These are phyloP conservation scores for Priceomyces medius DNA, from an alignment of 805 yeast species.

Conservation along the genomic window DNA sequence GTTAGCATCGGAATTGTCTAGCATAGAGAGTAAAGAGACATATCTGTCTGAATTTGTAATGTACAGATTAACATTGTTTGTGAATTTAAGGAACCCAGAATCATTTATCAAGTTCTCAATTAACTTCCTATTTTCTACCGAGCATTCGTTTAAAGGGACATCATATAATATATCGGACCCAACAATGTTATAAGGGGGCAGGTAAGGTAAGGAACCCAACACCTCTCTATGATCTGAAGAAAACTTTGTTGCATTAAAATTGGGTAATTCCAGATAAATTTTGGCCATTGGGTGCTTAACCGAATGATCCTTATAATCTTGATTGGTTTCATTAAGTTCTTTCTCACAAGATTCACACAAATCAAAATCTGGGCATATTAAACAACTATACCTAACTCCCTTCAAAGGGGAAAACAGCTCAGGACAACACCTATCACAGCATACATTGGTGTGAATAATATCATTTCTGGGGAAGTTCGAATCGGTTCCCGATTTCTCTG, in stretches of 20 bases:
- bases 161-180: constrained; percentile 19
- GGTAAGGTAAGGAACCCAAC: neutral
- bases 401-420: constrained; percentile 31
- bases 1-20: constrained; percentile 9
- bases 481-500: neutral
- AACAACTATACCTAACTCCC: constrained; percentile 52
- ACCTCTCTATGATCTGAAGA: too few species aligned
- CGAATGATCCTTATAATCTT: constrained; percentile 19
- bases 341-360: constrained; percentile 43
- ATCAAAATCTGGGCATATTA: constrained; percentile 54
- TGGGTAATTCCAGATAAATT: constrained; percentile 17
- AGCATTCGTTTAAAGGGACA: constrained; percentile 24
- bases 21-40: constrained; percentile 17
- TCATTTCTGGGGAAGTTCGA: neutral
- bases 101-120: constrained; percentile 16
- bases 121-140: constrained; percentile 12
- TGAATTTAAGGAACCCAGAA: constrained; percentile 18
- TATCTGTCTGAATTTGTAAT: constrained; percentile 24
- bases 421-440: constrained; percentile 39
- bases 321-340: constrained; percentile 12
- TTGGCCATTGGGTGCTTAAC: constrained; percentile 31
- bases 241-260: constrained; percentile 4
- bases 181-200: neutral
- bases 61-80: constrained; percentile 15
- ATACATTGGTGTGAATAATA: constrained; percentile 23